Base-by-base conservation (phyloP, 2,329 filamentous ascomycete genomes). In the Lecanoromycetidae sp. region DNA sequence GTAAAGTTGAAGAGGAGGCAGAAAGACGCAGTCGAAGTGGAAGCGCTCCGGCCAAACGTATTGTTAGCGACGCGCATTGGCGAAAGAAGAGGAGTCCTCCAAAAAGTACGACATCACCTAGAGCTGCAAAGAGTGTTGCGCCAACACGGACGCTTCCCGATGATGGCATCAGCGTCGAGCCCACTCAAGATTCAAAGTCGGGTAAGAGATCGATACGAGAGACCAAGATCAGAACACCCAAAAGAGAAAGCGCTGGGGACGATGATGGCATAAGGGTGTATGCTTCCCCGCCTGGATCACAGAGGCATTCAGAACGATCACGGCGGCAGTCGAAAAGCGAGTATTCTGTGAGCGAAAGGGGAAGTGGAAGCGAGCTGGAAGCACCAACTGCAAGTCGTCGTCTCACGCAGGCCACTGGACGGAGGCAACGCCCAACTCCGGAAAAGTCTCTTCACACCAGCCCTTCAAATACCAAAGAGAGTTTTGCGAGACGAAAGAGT, bases 61-160 rank as follows among this genome's bases (percentile, higher is more conserved):
- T 96, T 45, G 79, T 95, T 52, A 95, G 88, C 61, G 90, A 96
- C 66, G 83, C 84, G 46, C 85, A 94, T 66, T 96, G 90, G 62
- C 75, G 73, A 52, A 72, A 71, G 50, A 74, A 71, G 51, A 72
- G 69, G 49, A 71, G 63, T 48, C 64, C 71, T 7, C 62, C 70
- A 0, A 68, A 65, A 50, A 67, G 63, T 51, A 60, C 40, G 9
- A 61, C 10, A 25, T 43, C 44, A 48, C 12, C 50, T 32, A 44
- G 56, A 60, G 15, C 61, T 59, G 30, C 49, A 36, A 61, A 61
- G 41, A 55, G 52, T 3, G 48, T 57, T 4, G 61, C 63, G 33
- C 60, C 64, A 5, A 68, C 70, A 60, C 44, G 63, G 59, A 56
- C 63, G 57, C 54, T 56, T 12, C 62, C 60, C 19, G 59, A 64